Conservation (phyloP, 306 rosid species). For the Vicia villosa region DNA sequence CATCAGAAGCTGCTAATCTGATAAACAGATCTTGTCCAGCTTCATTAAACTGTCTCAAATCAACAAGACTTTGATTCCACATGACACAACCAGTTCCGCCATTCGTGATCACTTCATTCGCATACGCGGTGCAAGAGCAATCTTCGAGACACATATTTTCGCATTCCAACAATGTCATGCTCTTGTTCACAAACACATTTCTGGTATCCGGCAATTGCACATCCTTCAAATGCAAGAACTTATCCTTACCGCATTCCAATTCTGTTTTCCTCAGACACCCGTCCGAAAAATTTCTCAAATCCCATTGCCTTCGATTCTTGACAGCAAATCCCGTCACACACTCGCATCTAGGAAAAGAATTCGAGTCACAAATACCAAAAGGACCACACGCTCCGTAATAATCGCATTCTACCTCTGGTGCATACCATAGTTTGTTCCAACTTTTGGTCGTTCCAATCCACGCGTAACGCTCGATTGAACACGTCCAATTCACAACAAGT, state of each 20-base stretch:
- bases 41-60: slow-evolving; percentile 31
- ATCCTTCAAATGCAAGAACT: not conserved
- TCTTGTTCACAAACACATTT: slow-evolving; percentile 30
- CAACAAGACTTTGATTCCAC: slow-evolving; percentile 48
- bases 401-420: slow-evolving; percentile 48
- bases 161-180: slow-evolving; percentile 41
- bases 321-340: slow-evolving; percentile 52
- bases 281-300: slow-evolving; percentile 46
- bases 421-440: slow-evolving; percentile 56
- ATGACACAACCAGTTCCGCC: slow-evolving; percentile 46
- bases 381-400: slow-evolving; percentile 54
- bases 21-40: slow-evolving; percentile 44
- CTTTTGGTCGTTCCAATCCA: slow-evolving; percentile 39
- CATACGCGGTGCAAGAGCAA: slow-evolving; percentile 56
- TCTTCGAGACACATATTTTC: slow-evolving; percentile 33
- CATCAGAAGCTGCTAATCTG: slow-evolving; percentile 58
- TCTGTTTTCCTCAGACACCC: slow-evolving; percentile 27
- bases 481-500: slow-evolving; percentile 35
- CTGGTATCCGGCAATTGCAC: slow-evolving; percentile 33
- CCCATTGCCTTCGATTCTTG: slow-evolving; percentile 48
- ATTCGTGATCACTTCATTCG: slow-evolving; percentile 37
- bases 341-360: slow-evolving; percentile 55
- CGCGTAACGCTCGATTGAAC: slow-evolving; percentile 37
- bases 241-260: slow-evolving; percentile 26
- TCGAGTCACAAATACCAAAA: slow-evolving; percentile 59